phyloP scores from a whole-genome alignment of 163 green algal species.

The Prototheca stagnorum region DNA sequence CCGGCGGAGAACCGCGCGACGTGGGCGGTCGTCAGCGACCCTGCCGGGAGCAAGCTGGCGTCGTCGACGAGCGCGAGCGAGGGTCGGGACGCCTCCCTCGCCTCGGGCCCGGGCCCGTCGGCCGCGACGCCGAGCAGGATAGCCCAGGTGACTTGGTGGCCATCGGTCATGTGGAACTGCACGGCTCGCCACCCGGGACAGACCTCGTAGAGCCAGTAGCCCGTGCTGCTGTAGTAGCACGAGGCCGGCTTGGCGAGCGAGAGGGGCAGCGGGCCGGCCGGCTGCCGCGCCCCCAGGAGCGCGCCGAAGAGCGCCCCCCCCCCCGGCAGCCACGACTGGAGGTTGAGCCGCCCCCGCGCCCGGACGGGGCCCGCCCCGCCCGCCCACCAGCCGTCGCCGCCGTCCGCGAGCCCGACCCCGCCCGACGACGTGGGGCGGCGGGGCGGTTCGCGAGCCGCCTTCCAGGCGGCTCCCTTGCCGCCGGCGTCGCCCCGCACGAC shows the following conservation, averaged over 20 bases:
- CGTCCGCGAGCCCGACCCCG: too few relatives aligned
- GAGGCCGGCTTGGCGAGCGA: neutral
- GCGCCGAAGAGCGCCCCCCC: neutral
- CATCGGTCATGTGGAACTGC: conserved; percentile 1
- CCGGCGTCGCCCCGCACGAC: too few relatives aligned
- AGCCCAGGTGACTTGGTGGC: neutral
- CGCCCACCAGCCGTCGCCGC: too few relatives aligned
- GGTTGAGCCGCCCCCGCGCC: too few relatives aligned
- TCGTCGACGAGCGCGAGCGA: neutral
- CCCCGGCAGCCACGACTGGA: neutral
- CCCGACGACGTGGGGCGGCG: too few relatives aligned
- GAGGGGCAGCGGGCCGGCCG: neutral
- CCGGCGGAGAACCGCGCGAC: neutral
- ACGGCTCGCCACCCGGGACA: neutral
- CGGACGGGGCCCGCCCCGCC: too few relatives aligned
- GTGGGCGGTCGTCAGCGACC: neutral
- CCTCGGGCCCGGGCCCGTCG: neutral
- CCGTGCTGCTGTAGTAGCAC: neutral
- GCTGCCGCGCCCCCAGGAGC: neutral
- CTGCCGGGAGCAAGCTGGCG: neutral
- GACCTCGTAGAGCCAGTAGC: conserved; percentile 5
- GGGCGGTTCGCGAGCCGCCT: too few relatives aligned
- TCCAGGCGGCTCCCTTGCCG: too few relatives aligned
- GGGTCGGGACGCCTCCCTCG: neutral
- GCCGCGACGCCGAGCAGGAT: neutral